These are phyloP conservation scores for Chamaenerion angustifolium DNA, from an alignment of 345 rosid species.

Conservation along the genomic window DNA sequence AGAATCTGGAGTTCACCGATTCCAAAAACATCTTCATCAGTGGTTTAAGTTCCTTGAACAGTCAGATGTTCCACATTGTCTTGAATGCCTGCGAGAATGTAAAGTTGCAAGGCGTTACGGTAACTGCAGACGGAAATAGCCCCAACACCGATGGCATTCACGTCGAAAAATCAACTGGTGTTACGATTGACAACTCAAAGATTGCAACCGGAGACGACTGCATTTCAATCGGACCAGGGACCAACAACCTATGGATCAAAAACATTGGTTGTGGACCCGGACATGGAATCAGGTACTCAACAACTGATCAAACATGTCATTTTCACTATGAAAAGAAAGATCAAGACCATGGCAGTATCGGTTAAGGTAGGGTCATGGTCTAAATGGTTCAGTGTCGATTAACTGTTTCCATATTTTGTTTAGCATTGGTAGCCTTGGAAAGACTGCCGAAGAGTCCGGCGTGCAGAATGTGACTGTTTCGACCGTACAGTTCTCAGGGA, in stretches of 20 bases:
- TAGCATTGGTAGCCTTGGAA: constrained; percentile 20
- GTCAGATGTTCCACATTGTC: constrained; percentile 23
- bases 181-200: constrained; percentile 16
- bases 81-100: constrained; percentile 18
- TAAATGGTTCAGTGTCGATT: no score
- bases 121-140: constrained; percentile 16
- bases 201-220: constrained; percentile 30
- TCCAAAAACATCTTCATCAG: constrained; percentile 15
- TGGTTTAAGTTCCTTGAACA: constrained; percentile 19
- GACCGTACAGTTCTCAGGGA: constrained; percentile 10
- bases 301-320: neutral
- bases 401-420: no score
- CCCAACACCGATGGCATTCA: constrained; percentile 33
- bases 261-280: constrained; percentile 22
- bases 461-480: constrained; percentile 20
- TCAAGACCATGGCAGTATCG: no score
- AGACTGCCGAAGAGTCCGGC: constrained; percentile 10
- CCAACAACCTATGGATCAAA: constrained; percentile 18
- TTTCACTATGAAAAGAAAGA: no score
- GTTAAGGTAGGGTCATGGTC: no score
- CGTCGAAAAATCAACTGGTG: constrained; percentile 9
- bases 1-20: constrained; percentile 14
- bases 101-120: constrained; percentile 11
- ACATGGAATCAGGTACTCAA: constrained; percentile 23
- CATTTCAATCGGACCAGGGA: constrained; percentile 22